Conservation (phyloP, 2,329 filamentous ascomycete genomes). For the Colletotrichum neosansevieriae region DNA sequence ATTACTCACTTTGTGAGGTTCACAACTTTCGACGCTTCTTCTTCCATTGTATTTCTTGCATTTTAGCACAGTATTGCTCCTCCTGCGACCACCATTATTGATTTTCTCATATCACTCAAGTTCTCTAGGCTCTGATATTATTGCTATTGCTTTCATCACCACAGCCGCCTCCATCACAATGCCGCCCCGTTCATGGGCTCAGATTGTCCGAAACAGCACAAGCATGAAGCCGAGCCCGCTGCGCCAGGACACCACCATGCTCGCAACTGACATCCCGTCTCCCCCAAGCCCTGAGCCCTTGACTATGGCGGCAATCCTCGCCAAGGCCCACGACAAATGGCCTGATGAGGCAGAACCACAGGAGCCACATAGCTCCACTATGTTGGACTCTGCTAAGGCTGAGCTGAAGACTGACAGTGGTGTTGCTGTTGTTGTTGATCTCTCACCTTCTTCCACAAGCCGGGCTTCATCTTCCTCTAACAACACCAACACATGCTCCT, state of each 20-base stretch:
- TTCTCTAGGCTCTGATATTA: background rate
- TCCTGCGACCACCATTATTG: too few relatives aligned
- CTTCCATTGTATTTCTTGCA: too few relatives aligned
- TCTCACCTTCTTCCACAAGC: background rate
- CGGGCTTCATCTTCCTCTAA: background rate
- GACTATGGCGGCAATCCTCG: background rate
- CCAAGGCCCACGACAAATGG: too few relatives aligned
- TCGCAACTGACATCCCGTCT: background rate
- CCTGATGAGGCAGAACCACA: too few relatives aligned
- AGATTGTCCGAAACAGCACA: constrained; percentile 5
- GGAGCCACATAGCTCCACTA: too few relatives aligned
- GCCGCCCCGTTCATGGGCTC: constrained; percentile 19
- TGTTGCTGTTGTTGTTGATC: background rate
- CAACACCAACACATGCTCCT: background rate
- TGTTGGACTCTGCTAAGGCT: too few relatives aligned
- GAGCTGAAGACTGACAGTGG: background rate
- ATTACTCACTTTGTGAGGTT: too few relatives aligned
- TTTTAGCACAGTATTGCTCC: too few relatives aligned
- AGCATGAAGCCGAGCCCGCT: background rate
- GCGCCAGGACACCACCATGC: background rate
- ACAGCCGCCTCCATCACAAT: background rate
- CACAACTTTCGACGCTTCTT: too few relatives aligned
- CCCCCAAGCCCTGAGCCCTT: background rate
- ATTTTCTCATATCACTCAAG: too few relatives aligned
- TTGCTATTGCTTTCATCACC: too few relatives aligned